A percentile compares a stretch with the other conserved stretches of the same genome.
These are phyloP conservation scores for Eucalyptus brandiana DNA, from an alignment of 345 rosid genomes.

Conservation along the genomic window DNA sequence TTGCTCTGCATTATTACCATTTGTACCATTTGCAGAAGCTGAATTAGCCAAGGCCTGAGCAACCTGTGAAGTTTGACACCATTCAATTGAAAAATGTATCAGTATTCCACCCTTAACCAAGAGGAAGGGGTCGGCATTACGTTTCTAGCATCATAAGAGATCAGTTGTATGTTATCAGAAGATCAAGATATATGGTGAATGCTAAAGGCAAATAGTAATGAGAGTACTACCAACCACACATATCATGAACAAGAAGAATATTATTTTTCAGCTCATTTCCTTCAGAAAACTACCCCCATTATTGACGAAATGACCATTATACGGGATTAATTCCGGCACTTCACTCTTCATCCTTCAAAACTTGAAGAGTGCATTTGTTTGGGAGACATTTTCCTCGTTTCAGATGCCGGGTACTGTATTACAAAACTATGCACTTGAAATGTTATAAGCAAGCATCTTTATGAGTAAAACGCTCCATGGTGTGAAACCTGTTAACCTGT, in stretches of 20 bases:
- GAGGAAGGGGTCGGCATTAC: background rate
- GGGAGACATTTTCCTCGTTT: background rate
- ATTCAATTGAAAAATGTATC: background rate
- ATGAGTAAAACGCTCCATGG: background rate
- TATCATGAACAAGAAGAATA: background rate
- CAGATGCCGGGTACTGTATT: background rate
- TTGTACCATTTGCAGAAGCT: constrained; percentile 85
- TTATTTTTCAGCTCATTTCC: background rate
- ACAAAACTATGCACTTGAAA: background rate
- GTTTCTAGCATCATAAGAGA: background rate
- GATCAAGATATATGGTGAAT: background rate
- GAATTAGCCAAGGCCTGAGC: constrained; percentile 89
- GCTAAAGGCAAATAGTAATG: background rate
- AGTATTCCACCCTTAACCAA: background rate
- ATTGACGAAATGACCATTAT: background rate
- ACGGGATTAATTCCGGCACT: background rate
- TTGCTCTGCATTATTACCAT: constrained; percentile 80
- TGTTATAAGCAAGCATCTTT: background rate
- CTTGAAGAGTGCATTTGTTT: background rate
- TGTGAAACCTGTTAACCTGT: background rate
- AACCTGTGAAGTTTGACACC: constrained; percentile 29
- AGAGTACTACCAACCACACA: background rate
- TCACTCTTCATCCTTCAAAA: background rate
- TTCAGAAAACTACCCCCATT: background rate
- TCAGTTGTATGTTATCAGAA: background rate